Conservation (phyloP, 2,329 filamentous ascomycete species). For the Paecilomyces formosus region DNA sequence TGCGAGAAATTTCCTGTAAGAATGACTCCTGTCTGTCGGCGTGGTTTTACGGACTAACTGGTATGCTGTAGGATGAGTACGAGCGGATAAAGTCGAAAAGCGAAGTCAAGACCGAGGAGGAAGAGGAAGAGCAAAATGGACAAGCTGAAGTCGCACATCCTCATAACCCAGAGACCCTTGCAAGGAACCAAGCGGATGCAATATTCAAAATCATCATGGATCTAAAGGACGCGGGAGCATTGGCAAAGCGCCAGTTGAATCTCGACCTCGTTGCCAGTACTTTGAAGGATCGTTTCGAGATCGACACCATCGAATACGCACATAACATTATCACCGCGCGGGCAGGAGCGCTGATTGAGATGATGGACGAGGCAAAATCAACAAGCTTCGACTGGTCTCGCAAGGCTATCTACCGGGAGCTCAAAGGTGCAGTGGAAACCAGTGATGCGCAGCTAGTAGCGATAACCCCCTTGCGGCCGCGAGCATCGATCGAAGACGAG, state of each 20-base stretch:
- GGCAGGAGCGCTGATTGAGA: slow-evolving; percentile 23
- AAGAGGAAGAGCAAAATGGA: slow-evolving; percentile 10
- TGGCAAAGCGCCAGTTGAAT: slow-evolving; percentile 34
- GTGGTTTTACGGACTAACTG: neutral
- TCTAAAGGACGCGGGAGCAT: slow-evolving; percentile 31
- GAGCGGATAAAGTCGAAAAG: slow-evolving; percentile 20
- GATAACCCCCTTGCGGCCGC: slow-evolving; percentile 27
- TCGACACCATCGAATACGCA: slow-evolving; percentile 27
- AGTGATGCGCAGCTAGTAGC: slow-evolving; percentile 18
- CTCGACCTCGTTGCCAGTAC: slow-evolving; percentile 25
- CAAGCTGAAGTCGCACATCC: slow-evolving; percentile 14
- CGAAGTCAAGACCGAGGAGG: slow-evolving; percentile 13
- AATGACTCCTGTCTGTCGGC: neutral
- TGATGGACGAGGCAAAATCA: slow-evolving; percentile 30
- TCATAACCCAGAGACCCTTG: slow-evolving; percentile 17
- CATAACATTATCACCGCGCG: slow-evolving; percentile 27
- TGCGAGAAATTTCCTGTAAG: slow-evolving; percentile 35
- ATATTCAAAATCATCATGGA: slow-evolving; percentile 31
- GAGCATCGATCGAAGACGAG: slow-evolving; percentile 16
- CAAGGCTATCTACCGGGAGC: slow-evolving; percentile 34
- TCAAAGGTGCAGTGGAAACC: slow-evolving; percentile 26
- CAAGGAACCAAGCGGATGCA: slow-evolving; percentile 27
- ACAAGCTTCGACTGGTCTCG: slow-evolving; percentile 32
- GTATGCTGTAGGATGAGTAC: slow-evolving; percentile 22
- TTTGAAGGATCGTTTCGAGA: slow-evolving; percentile 26